phyloP scores from a whole-genome alignment of 768 basidiomycete species.

The Xerocomellus chrysenteron region DNA sequence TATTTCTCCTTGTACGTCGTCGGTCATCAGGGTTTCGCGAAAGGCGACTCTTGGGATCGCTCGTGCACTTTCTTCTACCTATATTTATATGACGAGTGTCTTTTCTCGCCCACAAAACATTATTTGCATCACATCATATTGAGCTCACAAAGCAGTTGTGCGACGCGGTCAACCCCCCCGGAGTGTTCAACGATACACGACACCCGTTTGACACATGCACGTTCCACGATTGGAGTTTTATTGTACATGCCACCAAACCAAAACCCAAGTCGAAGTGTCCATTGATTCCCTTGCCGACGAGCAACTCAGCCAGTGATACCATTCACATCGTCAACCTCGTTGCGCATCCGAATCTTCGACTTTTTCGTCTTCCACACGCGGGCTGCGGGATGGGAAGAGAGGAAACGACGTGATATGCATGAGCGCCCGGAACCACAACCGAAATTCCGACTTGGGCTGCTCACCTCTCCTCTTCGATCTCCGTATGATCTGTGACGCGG shows the following conservation, averaged over 20 bases:
- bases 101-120: too few relatives aligned
- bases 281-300: background rate
- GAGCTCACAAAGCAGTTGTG: background rate
- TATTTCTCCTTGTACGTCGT: background rate
- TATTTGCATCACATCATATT: background rate
- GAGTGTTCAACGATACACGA: background rate
- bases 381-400: background rate
- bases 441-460: slow-evolving; percentile 8
- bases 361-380: background rate
- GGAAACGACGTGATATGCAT: background rate
- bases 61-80: background rate
- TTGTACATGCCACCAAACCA: too few relatives aligned
- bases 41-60: background rate
- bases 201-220: too few relatives aligned
- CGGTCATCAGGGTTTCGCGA: background rate
- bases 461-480: slow-evolving; percentile 54
- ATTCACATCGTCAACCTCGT: background rate
- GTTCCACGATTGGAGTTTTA: too few relatives aligned
- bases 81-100: background rate
- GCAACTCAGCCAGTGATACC: background rate
- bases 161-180: too few relatives aligned
- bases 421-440: background rate
- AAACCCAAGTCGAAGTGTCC: too few relatives aligned
- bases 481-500: slow-evolving; percentile 61
- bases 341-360: background rate